Conservation (phyloP, 805 yeast genomes). For the Blastobotrys robertii region DNA sequence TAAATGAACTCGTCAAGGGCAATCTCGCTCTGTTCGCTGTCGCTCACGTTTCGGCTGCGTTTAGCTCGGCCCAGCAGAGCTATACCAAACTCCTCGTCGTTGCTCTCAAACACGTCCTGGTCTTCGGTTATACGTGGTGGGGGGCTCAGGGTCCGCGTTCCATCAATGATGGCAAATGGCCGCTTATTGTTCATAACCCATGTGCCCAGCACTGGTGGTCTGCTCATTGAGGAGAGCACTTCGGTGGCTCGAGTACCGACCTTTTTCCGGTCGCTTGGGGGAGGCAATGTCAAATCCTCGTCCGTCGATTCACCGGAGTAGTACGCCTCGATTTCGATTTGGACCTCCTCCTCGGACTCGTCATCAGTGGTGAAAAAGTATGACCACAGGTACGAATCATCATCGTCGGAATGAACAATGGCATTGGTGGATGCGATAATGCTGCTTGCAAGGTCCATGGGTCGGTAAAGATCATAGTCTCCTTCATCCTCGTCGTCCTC, state of each 20-base stretch:
- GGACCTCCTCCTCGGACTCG: constrained; percentile 22
- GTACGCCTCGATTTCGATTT: constrained; percentile 12
- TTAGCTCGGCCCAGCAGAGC: constrained; percentile 3
- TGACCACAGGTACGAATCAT: constrained; percentile 65
- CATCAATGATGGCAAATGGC: constrained; percentile 92
- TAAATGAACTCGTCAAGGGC: constrained; percentile 76
- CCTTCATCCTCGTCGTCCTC: constrained; percentile 23
- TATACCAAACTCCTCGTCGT: constrained; percentile 3
- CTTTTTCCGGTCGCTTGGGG: constrained; percentile 46
- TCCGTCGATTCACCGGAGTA: constrained; percentile 85
- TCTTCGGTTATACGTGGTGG: constrained; percentile 21
- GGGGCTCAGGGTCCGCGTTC: constrained; percentile 74
- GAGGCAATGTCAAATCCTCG: constrained; percentile 79
- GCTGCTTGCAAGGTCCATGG: constrained; percentile 12
- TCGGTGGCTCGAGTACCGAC: constrained; percentile 82
- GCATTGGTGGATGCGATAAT: background rate
- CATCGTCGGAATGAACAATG: constrained; percentile 36
- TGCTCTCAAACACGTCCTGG: background rate
- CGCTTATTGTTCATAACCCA: constrained; percentile 72
- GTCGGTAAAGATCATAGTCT: constrained; percentile 19
- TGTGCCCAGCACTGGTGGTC: constrained; percentile 89
- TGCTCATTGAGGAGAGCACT: constrained; percentile 76
- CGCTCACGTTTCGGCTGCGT: constrained; percentile 13
- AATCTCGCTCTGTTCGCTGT: constrained; percentile 35
- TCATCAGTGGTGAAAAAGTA: constrained; percentile 50